Evolutionary conservation across 176 grass and related monocot species (phyloP).

Genomic region (Oryza australiensis): DNA sequence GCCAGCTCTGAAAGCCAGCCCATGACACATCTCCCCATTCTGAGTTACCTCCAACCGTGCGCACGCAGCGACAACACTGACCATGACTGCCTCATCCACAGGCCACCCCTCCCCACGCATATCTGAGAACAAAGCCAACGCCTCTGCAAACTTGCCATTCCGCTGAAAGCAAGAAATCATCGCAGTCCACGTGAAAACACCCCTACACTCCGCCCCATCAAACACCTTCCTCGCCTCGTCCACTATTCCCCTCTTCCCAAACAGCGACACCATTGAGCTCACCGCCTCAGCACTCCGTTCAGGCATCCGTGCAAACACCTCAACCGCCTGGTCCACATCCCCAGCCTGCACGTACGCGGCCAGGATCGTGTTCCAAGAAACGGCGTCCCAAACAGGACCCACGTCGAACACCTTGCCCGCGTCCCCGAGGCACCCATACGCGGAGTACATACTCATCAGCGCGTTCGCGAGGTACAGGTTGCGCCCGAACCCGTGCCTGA

Average conservation of each 20-base stretch:
- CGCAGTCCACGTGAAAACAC: constrained; percentile 69
- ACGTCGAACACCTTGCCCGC: constrained; percentile 67
- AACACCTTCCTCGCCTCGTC: constrained; percentile 63
- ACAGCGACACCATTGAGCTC: constrained; percentile 73
- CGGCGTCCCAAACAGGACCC: constrained; percentile 70
- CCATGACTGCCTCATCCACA: constrained; percentile 74
- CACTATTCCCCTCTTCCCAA: constrained; percentile 59
- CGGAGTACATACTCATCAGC: constrained; percentile 74
- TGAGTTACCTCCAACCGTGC: constrained; percentile 32
- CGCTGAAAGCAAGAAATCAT: constrained; percentile 81
- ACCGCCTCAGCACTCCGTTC: constrained; percentile 42
- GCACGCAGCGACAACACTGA: constrained; percentile 66
- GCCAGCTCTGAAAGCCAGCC: constrained; percentile 51
- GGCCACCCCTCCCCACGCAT: constrained; percentile 49
- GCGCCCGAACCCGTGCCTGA: constrained; percentile 58
- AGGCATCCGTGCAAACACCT: constrained; percentile 59
- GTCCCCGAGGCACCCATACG: constrained; percentile 52
- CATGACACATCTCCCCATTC: constrained; percentile 70
- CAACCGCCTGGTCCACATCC: constrained; percentile 48
- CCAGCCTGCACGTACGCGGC: constrained; percentile 57
- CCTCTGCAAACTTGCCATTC: constrained; percentile 58
- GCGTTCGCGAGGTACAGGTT: constrained; percentile 73
- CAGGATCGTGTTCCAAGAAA: constrained; percentile 91
- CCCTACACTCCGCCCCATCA: constrained; percentile 43
- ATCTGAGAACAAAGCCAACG: constrained; percentile 48